Conservation (phyloP, 345 rosid species). For the Eucalyptus curtisii region DNA sequence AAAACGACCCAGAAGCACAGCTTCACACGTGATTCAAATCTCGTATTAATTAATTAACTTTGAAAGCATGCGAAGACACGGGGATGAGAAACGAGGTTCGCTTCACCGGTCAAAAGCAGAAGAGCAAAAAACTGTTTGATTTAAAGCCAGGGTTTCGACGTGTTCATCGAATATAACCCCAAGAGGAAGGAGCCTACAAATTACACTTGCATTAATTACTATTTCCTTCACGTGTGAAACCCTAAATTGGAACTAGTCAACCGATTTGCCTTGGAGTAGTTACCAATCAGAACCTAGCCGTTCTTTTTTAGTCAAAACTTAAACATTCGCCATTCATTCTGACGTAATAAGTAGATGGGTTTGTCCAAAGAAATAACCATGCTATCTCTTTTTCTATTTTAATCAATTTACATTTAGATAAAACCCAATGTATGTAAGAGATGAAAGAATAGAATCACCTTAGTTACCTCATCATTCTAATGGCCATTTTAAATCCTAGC, state of each 20-base stretch:
- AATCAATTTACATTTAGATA: background rate
- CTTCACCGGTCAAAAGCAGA: background rate
- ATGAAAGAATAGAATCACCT: background rate
- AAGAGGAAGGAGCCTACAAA: background rate
- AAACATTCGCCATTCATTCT: background rate
- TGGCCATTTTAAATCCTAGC: background rate
- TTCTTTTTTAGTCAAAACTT: background rate
- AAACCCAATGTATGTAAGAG: background rate
- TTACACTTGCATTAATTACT: background rate
- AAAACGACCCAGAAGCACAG: background rate
- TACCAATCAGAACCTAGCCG: background rate
- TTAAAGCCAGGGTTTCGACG: background rate
- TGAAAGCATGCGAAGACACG: background rate
- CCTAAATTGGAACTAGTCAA: background rate
- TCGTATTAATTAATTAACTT: background rate
- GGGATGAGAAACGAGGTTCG: background rate
- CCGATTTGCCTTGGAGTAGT: background rate
- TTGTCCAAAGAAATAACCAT: background rate
- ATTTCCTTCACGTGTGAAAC: background rate
- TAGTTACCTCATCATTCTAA: background rate
- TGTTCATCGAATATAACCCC: background rate
- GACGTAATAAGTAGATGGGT: background rate
- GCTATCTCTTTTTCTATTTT: background rate
- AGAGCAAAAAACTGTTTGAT: background rate
- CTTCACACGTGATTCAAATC: background rate